Conservation (phyloP, 208 protist genomes). For the Trypanosoma caninum region DNA sequence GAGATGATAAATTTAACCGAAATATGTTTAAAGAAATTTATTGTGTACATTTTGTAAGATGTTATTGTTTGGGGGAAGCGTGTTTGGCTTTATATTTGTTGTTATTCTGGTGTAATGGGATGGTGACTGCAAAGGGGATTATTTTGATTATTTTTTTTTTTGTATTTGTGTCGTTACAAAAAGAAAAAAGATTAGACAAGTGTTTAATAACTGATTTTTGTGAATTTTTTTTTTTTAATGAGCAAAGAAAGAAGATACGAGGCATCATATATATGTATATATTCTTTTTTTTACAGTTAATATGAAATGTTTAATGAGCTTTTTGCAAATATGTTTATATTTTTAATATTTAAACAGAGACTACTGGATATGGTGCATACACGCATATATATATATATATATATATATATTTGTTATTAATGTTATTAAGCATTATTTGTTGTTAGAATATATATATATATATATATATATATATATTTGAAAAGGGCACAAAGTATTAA, state of each 20-base stretch:
- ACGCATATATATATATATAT: constrained; percentile 5
- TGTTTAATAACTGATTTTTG: neutral
- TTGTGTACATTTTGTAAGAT: too few species aligned
- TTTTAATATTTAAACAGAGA: too few species aligned
- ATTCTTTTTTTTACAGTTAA: too few species aligned
- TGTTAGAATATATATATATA: constrained; percentile 6
- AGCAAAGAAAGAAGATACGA: too few species aligned
- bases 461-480: constrained; percentile 3
- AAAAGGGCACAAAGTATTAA: neutral
- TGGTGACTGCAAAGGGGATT: constrained; percentile 1
- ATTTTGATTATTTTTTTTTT: constrained; percentile 2
- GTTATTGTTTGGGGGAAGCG: neutral
- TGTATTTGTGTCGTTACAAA: neutral
- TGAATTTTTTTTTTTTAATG: too few species aligned
- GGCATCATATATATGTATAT: too few species aligned
- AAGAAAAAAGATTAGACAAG: neutral
- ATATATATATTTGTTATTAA: neutral
- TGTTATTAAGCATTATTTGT: neutral
- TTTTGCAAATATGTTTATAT: too few species aligned
- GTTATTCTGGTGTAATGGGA: too few species aligned
- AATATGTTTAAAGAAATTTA: too few species aligned
- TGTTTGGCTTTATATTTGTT: neutral
- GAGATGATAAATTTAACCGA: too few species aligned
- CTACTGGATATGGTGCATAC: too few species aligned
- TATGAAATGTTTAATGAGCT: too few species aligned